Evolutionary conservation across 768 basidiomycete species (phyloP), one percentile per base, ranked within the genome.

Genomic region (Porphyrellus cyaneotinctus): DNA sequence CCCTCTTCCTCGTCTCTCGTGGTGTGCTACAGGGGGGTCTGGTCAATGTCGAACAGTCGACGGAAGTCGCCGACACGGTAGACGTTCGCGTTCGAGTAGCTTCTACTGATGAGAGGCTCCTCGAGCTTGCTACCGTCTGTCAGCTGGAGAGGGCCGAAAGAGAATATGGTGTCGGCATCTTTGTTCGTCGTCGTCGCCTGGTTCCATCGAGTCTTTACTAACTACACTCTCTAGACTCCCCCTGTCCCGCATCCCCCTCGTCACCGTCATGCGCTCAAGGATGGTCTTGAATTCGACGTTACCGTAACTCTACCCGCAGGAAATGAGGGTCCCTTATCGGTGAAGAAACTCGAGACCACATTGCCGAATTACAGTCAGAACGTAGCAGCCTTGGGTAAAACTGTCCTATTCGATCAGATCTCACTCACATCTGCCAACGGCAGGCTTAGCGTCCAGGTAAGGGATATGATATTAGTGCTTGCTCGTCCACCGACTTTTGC

Each of bases 281-380:
- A 64, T 18, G 54, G 43, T 11, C 58, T 75, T 39, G 58, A 46
- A 24, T 75, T 76, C 35, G 70, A 72, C 7, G 63, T 74, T 14
- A 70, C 63, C 17, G 57, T 77, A 14, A 67, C 63, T 41, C 62
- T 80, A 3, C 80, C 78, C 9, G 62, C 61, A 15, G 60, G 63
- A 8, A 57, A 47, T 6, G 47, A 58, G 14, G 43, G 56, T 18
- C 38, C 67, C 23, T 58, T 72, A 6, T 47, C 57, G 3, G 70
- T 84, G 57, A 73, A 76, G 47, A 61, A 59, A 5, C 70, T 83
- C 24, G 69, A 73, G 51, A 80, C 79, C 5, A 62, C 70, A 32
- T 50, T 79, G 32, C 70, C 68, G 14, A 72, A 72, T 52, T 77
- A 74, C 38, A 48, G 41, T 32, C 75, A 81, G 20, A 52, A 56